A percentile compares a stretch with the other conserved stretches of the same genome.
Evolutionary conservation across 805 yeast species (phyloP).

Genomic region (Hanseniaspora clermontiae): DNA sequence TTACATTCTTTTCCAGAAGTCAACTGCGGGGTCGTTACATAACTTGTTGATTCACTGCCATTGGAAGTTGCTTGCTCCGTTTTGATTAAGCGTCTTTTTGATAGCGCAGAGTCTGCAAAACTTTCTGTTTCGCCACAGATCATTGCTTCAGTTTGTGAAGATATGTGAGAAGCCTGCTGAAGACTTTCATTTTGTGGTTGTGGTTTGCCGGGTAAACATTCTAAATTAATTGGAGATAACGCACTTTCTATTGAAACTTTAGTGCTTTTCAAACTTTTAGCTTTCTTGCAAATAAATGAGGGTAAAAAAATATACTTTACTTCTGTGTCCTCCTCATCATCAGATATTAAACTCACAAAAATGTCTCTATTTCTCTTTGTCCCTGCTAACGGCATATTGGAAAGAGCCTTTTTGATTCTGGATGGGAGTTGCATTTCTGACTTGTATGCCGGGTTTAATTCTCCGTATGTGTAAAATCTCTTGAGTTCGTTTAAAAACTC

Average conservation of each 20-base stretch:
- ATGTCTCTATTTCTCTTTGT: neutral
- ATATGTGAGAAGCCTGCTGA: too few species aligned
- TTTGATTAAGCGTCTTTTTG: neutral
- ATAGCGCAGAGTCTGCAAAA: too few species aligned
- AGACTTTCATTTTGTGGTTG: too few species aligned
- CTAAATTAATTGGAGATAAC: too few species aligned
- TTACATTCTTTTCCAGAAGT: neutral
- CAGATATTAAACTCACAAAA: neutral
- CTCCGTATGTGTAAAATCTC: neutral
- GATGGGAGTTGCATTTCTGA: neutral
- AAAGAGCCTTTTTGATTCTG: neutral
- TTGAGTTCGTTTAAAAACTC: neutral
- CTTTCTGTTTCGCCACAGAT: too few species aligned
- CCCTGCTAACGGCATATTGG: neutral
- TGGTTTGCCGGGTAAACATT: too few species aligned
- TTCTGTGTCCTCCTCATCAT: neutral
- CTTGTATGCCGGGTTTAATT: neutral
- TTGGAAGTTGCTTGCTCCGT: neutral
- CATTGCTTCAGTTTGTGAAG: too few species aligned
- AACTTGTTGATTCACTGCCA: neutral
- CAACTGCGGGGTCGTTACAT: neutral
- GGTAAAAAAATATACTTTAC: neutral
- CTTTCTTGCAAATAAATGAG: neutral
- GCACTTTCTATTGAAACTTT: too few species aligned
- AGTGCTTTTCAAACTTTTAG: neutral